Percentiles rank a stretch among this genome's conserved stretches.
phyloP scores from a whole-genome alignment of 2,329 filamentous ascomycete genomes.

The Fusarium torreyae region DNA sequence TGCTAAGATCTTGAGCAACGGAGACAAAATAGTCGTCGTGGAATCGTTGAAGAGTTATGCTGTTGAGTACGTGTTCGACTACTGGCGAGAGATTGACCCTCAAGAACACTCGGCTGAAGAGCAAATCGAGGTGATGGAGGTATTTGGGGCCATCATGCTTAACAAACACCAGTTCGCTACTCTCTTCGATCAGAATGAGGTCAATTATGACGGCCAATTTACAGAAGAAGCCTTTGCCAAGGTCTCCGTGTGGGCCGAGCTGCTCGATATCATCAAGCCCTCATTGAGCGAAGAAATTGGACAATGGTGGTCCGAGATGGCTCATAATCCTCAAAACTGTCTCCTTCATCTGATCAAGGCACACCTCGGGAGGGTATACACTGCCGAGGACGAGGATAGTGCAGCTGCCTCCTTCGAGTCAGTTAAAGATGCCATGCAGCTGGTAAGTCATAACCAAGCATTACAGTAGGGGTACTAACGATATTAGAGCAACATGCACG shows the following conservation, averaged over 20 bases:
- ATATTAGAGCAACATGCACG: constrained; percentile 31
- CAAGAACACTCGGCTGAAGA: constrained; percentile 35
- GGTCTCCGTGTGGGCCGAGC: constrained; percentile 38
- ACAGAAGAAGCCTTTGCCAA: constrained; percentile 20
- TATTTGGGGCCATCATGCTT: constrained; percentile 33
- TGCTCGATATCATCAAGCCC: constrained; percentile 13
- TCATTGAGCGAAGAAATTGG: constrained; percentile 23
- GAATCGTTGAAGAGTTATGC: constrained; percentile 31
- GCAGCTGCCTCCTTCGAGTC: constrained; percentile 27
- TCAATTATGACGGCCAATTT: constrained; percentile 21
- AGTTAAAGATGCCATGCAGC: constrained; percentile 23
- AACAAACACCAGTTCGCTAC: constrained; percentile 36
- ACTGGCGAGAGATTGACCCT: constrained; percentile 41
- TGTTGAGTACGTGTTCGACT: constrained; percentile 27
- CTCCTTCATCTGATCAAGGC: constrained; percentile 37
- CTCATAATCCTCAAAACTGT: constrained; percentile 34
- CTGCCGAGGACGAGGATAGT: constrained; percentile 9
- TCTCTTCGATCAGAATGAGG: constrained; percentile 31
- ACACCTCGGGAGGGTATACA: constrained; percentile 39
- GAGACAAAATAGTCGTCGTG: neutral
- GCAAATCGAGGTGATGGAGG: constrained; percentile 45
- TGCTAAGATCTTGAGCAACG: constrained; percentile 7
- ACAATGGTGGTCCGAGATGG: constrained; percentile 43
- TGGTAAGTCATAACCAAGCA: constrained; percentile 24
- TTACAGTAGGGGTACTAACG: neutral